phyloP scores from a whole-genome alignment of 495 filamentous ascomycete species.

The Recurvomyces mirabilis region DNA sequence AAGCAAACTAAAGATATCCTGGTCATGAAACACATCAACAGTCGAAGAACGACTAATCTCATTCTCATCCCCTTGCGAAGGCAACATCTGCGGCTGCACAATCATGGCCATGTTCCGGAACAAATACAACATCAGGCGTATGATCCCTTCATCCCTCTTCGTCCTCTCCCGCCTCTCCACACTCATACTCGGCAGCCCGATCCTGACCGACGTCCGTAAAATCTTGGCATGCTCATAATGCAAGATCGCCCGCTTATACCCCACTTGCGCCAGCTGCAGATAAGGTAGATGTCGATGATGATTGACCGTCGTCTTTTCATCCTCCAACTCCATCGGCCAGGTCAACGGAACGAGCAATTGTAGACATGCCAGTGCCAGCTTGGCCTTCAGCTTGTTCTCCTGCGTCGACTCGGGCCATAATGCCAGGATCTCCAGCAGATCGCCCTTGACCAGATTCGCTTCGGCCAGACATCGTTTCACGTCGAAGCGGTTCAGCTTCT shows the following conservation, averaged over 20 bases:
- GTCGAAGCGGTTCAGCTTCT: conserved; percentile 87
- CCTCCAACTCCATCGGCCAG: conserved; percentile 79
- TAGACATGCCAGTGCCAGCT: conserved; percentile 74
- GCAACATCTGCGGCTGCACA: conserved; percentile 47
- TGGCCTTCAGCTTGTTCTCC: conserved; percentile 61
- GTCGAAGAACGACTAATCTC: conserved; percentile 80
- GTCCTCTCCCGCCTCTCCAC: conserved; percentile 62
- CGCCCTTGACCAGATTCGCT: conserved; percentile 79
- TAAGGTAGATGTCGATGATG: conserved; percentile 85
- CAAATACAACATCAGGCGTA: conserved; percentile 82
- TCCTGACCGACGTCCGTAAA: conserved; percentile 63
- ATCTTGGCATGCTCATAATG: conserved; percentile 66
- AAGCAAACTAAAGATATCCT: conserved; percentile 79
- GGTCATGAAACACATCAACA: conserved; percentile 75
- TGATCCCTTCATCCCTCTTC: conserved; percentile 78
- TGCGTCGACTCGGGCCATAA: conserved; percentile 57
- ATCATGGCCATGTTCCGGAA: conserved; percentile 83
- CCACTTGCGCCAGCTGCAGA: conserved; percentile 71
- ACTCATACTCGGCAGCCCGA: conserved; percentile 82
- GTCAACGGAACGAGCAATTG: conserved; percentile 91
- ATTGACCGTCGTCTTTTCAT: conserved; percentile 74
- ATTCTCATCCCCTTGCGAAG: conserved; percentile 63
- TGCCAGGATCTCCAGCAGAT: conserved; percentile 81
- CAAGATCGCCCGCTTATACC: conserved; percentile 81
- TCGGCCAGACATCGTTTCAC: conserved; percentile 88